These are phyloP conservation scores for Aspergillus neotritici DNA, from an alignment of 2,329 filamentous ascomycete species.

Conservation along the genomic window DNA sequence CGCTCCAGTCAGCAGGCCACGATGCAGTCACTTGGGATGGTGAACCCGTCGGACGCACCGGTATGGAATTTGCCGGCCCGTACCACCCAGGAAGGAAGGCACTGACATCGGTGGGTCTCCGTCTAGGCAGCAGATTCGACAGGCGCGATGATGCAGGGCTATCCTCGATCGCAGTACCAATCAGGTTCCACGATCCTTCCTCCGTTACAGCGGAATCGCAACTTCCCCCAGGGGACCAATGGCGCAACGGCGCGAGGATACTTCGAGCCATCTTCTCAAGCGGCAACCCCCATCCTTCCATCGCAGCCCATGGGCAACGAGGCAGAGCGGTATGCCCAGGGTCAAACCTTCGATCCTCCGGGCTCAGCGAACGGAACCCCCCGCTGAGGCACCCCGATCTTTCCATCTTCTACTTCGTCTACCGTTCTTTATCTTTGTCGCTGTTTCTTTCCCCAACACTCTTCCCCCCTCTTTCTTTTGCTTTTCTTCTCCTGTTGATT, in stretches of 20 bases:
- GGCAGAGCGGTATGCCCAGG: slow-evolving; percentile 28
- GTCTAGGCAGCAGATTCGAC: slow-evolving; percentile 33
- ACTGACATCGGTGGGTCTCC: slow-evolving; percentile 23
- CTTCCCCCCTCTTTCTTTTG: slow-evolving; percentile 15
- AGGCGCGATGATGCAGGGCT: slow-evolving; percentile 34
- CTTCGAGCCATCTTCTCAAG: slow-evolving; percentile 30
- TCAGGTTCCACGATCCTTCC: slow-evolving; percentile 30
- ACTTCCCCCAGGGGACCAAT: slow-evolving; percentile 26
- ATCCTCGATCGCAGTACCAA: slow-evolving; percentile 31
- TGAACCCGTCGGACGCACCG: slow-evolving; percentile 35
- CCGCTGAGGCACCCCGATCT: slow-evolving; percentile 17
- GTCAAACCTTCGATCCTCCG: slow-evolving; percentile 26
- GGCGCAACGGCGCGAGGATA: slow-evolving; percentile 25
- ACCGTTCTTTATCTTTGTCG: slow-evolving; percentile 10
- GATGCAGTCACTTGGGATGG: slow-evolving; percentile 33
- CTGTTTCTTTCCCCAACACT: slow-evolving; percentile 5
- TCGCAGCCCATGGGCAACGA: slow-evolving; percentile 31
- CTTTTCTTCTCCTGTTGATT: not conserved
- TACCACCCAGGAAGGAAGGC: slow-evolving; percentile 21
- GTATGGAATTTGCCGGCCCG: slow-evolving; percentile 27
- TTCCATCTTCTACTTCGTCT: slow-evolving; percentile 10
- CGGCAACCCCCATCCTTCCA: slow-evolving; percentile 30
- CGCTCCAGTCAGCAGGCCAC: slow-evolving; percentile 33
- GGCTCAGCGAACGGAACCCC: slow-evolving; percentile 30
- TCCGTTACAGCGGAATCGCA: slow-evolving; percentile 31